A percentile compares a stretch with the other conserved stretches of the same genome.
Conservation (phyloP, 495 filamentous ascomycete genomes). For the Hypoxylon rickii region DNA sequence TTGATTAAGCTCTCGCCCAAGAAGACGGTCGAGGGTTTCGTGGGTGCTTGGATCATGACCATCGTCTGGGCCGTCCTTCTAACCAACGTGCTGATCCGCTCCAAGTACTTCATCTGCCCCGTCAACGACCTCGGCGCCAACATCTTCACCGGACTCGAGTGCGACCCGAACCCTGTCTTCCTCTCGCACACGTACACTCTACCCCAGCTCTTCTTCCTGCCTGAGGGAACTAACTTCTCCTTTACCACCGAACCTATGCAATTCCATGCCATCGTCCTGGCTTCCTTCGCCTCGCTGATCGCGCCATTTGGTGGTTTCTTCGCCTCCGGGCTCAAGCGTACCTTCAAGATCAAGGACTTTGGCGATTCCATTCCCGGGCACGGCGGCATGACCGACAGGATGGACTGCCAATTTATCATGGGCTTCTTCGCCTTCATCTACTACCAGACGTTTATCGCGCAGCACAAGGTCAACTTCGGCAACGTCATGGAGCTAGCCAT, state of each 20-base stretch:
- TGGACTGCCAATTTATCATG: conserved; percentile 99
- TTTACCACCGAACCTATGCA: conserved; percentile 85
- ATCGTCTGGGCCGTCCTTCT: conserved; percentile 81
- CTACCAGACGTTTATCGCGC: conserved; percentile 95
- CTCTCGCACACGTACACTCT: conserved; percentile 76
- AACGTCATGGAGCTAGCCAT: conserved; percentile 87
- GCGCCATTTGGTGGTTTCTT: conserved; percentile 99
- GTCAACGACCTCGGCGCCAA: conserved; percentile 96
- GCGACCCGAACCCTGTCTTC: conserved; percentile 92
- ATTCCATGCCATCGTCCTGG: conserved; percentile 88
- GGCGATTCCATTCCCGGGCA: conserved; percentile 97
- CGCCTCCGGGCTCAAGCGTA: conserved; percentile 94
- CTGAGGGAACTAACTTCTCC: conserved; percentile 54
- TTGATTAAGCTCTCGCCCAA: conserved; percentile 98
- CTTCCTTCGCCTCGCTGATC: conserved; percentile 94
- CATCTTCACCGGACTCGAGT: conserved; percentile 86
- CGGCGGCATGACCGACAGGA: conserved; percentile 97
- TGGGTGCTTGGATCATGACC: conserved; percentile 96
- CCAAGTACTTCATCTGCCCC: conserved; percentile 98
- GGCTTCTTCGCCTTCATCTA: conserved; percentile 98
- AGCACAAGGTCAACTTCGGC: conserved; percentile 78
- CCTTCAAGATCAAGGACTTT: conserved; percentile 99
- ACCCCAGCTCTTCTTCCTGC: conserved; percentile 68
- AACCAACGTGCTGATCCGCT: conserved; percentile 86
- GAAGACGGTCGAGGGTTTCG: conserved; percentile 98